Conservation (phyloP, 352 stramenopile genomes). For the Pythium graminicola region DNA sequence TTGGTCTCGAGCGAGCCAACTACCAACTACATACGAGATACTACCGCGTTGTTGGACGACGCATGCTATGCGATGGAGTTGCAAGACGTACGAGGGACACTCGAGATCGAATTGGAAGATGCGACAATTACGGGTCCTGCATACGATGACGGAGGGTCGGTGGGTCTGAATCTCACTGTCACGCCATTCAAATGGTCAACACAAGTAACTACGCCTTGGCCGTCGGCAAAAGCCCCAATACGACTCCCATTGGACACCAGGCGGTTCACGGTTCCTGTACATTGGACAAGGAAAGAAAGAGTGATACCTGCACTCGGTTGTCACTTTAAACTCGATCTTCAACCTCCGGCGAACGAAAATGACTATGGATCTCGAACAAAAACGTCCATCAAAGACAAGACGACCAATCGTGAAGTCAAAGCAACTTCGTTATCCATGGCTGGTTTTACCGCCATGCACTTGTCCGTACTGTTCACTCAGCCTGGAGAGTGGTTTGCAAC, state of each 20-base stretch:
- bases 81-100: not conserved
- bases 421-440: not conserved
- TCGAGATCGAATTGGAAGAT: conserved; percentile 9
- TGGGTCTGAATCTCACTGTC: conserved; percentile 1
- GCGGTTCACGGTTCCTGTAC: not conserved
- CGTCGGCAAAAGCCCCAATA: no score
- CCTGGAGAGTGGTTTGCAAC: conserved; percentile 9
- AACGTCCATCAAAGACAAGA: not conserved
- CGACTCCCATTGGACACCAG: conserved; percentile 2
- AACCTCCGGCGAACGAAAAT: not conserved
- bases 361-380: not conserved
- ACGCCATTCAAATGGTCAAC: conserved; percentile 8
- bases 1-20: not conserved
- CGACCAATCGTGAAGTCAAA: not conserved
- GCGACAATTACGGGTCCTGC: not conserved
- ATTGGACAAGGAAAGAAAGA: conserved; percentile 20
- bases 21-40: not conserved
- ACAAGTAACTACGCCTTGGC: not conserved
- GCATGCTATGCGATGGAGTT: not conserved
- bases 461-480: conserved; percentile 14
- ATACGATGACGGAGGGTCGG: not conserved
- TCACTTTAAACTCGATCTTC: not conserved
- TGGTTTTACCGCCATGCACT: conserved; percentile 1
- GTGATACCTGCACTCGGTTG: conserved; percentile 10
- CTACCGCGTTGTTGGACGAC: not conserved